Evolutionary conservation across 768 basidiomycete genomes (phyloP), one percentile per base, ranked within the genome.

Genomic region (Lentinula guzmanii): DNA sequence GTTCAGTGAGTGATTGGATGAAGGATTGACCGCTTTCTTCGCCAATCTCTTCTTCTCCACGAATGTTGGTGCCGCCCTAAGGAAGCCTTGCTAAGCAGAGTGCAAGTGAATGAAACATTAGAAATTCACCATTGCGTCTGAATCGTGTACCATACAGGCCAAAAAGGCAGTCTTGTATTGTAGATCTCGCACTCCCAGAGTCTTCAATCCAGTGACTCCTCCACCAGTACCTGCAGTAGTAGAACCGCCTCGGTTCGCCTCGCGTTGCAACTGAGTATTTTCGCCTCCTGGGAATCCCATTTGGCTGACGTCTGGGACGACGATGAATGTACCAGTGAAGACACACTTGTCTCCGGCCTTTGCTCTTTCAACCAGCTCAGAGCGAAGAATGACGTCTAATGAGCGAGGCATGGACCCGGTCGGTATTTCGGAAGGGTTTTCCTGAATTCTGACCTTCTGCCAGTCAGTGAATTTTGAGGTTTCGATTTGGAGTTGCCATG

Each of bases 341-440:
- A 96, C 90, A 71, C 94, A 97, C 74, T 97, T 98, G 74, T 99
- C 97, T 67, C 97, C 97, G 1, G 97, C 97, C 72, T 99, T 99
- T 11, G 96, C 96, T n/a, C 93, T 86, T 72, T 99, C 97, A 41
- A 99, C 97, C 66, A 98, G 84, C 69, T 98, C 97, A 3, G 89
- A 88, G 33, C 97, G 89, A 6, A 98, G 84, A 65, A 98, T 93
- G 46, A 98, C 96, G 71, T 98, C 96, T 61, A 98, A 77, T 31
- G 94, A 96, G 35, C 96, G 88, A 33, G 97, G 97, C 97, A 98
- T 99, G 3, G 90, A 93, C 1, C 97, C 97, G 0, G 96, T 98
- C 1, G 97, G 97, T 61, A 99, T 98, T 75, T 98, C 97, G 31
- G 95, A 97, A 9, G 96, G 89, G 68, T 98, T 98, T 77, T 99